Base-by-base conservation (phyloP, 768 basidiomycete genomes). In the Tricholoma hemisulphureum region DNA sequence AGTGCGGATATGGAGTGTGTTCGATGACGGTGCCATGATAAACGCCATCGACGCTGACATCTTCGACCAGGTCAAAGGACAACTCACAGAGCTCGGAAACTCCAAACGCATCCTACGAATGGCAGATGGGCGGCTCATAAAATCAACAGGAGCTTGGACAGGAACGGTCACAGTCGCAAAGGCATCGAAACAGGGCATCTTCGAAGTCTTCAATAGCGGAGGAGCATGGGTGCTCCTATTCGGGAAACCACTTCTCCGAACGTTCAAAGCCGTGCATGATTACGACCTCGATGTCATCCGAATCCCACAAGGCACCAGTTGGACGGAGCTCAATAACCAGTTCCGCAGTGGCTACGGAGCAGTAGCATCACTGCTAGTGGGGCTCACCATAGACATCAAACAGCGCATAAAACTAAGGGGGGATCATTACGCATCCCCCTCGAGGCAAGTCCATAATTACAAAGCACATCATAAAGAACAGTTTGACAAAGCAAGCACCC, bases 121-220 rank as follows among this genome's bases (percentile, higher is more conserved):
- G 67, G 70, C 69, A 14, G 63, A 71, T 39, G 65, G 68, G 0
- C n/a, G 21, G 35, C 35, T 62, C 18, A 56, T 59, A 5, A 54
- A 43, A 20, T 58, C 51, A 3, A 10, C 48, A 21, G 60, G 51
- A 28, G n/a, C 16, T 11, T 62, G 58, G 55, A 39, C 16, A 45
- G 58, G 55, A 65, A 67, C 39, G 62, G 67, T 51, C 34, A 66
- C 34, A 69, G 71, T n/a, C 53, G 64, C 0, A 65, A 64, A 0
- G 20, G 62, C 70, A 21, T 72, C 70, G 24, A 43, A 20, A 2
- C n/a, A 32, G 10, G 62, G 65, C 31, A 52, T 23, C n/a, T 48
- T 67, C n/a, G 31, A 43, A 14, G 21, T 61, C 11, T 57, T 37
- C 10, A 10, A 31, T 10, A 31, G 29, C 29, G 10, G 29, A 10